Evolutionary conservation across 2,329 filamentous ascomycete species (phyloP), one percentile per base, ranked within the genome.

Genomic region (Fusarium equiseti): DNA sequence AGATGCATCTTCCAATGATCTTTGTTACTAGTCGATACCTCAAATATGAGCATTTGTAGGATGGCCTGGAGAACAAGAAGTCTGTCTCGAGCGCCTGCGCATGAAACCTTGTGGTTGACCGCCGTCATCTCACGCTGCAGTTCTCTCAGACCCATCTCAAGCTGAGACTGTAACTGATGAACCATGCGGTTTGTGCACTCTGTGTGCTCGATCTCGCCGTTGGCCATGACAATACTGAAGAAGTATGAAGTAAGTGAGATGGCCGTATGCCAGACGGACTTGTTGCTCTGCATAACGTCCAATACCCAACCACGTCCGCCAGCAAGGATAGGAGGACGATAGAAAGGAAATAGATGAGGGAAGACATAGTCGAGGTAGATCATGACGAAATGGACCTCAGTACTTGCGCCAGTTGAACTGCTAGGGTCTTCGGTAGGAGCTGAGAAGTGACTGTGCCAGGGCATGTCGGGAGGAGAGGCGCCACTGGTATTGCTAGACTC

Each of bases 261-360:
- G 49, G 84, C 83, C 4, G 86, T 85, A 75, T 90, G 87, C 76
- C 86, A 89, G 22, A 90, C 81, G 2, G 87, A 82, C 66, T 85
- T 87, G 77, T 88, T 89, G 63, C 83, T 84, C 59, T 87, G 82
- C 12, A 90, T 80, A 44, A 88, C 79, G 31, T 86, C 84, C 38
- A 91, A 79, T 29, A 91, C 81, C 89, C 89, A 91, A 27, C 86
- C 84, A 51, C 86, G 84, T 16, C 88, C 89, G n/a, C 87, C 85
- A 59, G 86, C 81, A 6, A 87, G 80, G 8, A 89, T 74, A 4
- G 82, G 81, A 1, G 89, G 89, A 5, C 83, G 83, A 77, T 90
- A 91, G 75, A 90, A 88, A 4, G 89, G 89, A 73, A 88, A 90
- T 2, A 90, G 78, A 69, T 89, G 87, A 3, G 89, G 88, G 66